Evolutionary conservation across 1,284 basidiomycete species (phyloP), one percentile per base, ranked within the genome.

Genomic region (Macrocystidia cucumis): DNA sequence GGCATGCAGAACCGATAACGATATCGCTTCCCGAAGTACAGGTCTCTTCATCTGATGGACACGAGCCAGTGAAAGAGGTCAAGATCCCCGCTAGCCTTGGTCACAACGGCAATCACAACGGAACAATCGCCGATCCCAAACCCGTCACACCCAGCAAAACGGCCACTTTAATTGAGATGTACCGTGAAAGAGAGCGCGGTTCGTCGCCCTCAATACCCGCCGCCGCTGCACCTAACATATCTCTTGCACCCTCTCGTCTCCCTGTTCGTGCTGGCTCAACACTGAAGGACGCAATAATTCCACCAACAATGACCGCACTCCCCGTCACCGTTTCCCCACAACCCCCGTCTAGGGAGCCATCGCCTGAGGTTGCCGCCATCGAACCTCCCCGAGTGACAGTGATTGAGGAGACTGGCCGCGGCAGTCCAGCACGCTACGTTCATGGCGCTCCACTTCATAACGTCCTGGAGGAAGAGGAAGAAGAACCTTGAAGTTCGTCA

Each of bases 391-490:
- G 47, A 1, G 42, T 56, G 2, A 17, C 48, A n/a, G n/a, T n/a
- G n/a, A 45, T 63, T 11, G 62, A 67, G 44, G 63, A 78, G 39
- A 48, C 69, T 38, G 67, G 79, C 35, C 52, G 71, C 42, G 59
- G 64, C 8, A 83, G 78, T 49, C 87, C 88, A 4, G 73, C 63
- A 24, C 73, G 87, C 34, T 91, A 92, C 51, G 62, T 86, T 21
- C 89, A 92, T 51, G 90, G 90, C 22, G 85, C 85, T 17, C 89
- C 90, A 17, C 63, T 92, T 49, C 84, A 91, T 43, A 90, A 90
- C 47, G 86, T 90, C 20, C 19, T 85, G 33, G 87, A 90, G 52
- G 86, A 88, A 49, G 75, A 79, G 39, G 84, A 88, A 46, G 80
- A 85, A 44, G 67, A 73, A 22, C n/a, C n/a, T n/a, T 45, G 30